Conservation (phyloP, 768 basidiomycete genomes). For the Amylocystis lapponica region DNA sequence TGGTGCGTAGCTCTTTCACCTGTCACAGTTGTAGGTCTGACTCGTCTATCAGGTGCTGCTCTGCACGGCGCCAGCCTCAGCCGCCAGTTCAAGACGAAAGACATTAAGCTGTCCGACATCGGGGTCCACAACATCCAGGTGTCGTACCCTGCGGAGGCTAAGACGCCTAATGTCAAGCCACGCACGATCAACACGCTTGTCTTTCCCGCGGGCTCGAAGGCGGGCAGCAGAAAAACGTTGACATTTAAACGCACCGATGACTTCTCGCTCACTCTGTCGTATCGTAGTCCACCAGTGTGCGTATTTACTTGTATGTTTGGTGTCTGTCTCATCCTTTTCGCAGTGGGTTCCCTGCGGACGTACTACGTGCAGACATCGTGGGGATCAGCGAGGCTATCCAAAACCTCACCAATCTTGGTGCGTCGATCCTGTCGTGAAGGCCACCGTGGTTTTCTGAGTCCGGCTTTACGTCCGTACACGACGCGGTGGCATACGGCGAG, state of each 20-base stretch:
- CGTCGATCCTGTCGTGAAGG: constrained; percentile 82
- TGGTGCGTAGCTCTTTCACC: constrained; percentile 32
- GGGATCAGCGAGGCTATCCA: constrained; percentile 72
- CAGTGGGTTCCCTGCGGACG: constrained; percentile 68
- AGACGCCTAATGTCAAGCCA: constrained; percentile 41
- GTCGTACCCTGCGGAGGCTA: constrained; percentile 63
- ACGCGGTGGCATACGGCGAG: constrained; percentile 75
- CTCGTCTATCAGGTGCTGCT: constrained; percentile 53
- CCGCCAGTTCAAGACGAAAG: constrained; percentile 92
- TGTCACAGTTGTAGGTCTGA: constrained; percentile 3
- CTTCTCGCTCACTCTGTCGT: constrained; percentile 72
- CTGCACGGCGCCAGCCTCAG: constrained; percentile 87
- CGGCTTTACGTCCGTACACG: constrained; percentile 76
- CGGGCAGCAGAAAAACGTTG: constrained; percentile 78
- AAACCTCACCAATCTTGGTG: constrained; percentile 81
- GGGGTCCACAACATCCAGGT: constrained; percentile 70
- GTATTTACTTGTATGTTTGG: background rate
- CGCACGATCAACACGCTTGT: constrained; percentile 71
- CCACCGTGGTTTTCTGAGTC: constrained; percentile 83
- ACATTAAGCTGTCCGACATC: constrained; percentile 79
- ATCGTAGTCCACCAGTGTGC: constrained; percentile 62
- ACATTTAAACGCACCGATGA: constrained; percentile 84
- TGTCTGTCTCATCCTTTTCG: background rate
- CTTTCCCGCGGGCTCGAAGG: constrained; percentile 73
- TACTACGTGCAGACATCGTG: constrained; percentile 65